Percentiles rank a stretch among this genome's conserved stretches.
These are phyloP conservation scores for Imleria badia DNA, from an alignment of 768 basidiomycete species.

Conservation along the genomic window DNA sequence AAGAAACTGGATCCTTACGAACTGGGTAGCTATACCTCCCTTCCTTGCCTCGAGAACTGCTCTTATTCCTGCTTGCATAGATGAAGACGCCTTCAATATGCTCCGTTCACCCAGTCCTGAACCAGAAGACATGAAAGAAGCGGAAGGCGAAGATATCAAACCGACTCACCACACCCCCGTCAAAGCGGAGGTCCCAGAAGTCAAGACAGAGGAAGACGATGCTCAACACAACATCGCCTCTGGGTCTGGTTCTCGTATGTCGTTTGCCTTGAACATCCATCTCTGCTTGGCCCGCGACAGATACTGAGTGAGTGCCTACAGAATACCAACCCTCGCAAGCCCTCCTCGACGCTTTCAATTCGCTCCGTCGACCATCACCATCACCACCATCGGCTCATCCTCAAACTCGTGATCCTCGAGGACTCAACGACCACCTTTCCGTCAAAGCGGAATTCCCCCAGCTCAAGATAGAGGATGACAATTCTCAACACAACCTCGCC, in stretches of 20 bases:
- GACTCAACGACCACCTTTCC: background rate
- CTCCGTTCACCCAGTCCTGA: slow-evolving; percentile 8
- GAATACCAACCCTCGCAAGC: slow-evolving; percentile 12
- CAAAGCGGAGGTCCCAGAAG: slow-evolving; percentile 5
- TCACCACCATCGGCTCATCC: background rate
- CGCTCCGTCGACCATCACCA: background rate
- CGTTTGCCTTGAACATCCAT: background rate
- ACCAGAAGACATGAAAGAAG: slow-evolving; percentile 1
- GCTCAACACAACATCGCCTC: background rate
- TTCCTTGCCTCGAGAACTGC: background rate
- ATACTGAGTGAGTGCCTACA: background rate
- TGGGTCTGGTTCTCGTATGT: background rate
- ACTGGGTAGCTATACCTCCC: slow-evolving; percentile 10
- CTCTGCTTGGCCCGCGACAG: background rate
- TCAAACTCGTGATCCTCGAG: background rate
- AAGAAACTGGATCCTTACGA: slow-evolving; percentile 33
- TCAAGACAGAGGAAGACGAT: slow-evolving; percentile 7
- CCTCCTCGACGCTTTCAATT: slow-evolving; percentile 9
- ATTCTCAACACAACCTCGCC: background rate
- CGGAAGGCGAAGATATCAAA: background rate
- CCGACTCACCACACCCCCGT: background rate
- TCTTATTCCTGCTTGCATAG: slow-evolving; percentile 1
- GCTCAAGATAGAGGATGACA: slow-evolving; percentile 7
- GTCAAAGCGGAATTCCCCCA: slow-evolving; percentile 7
- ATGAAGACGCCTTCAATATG: slow-evolving; percentile 22